Conservation (phyloP, 306 rosid species). For the Glycine latifolia region DNA sequence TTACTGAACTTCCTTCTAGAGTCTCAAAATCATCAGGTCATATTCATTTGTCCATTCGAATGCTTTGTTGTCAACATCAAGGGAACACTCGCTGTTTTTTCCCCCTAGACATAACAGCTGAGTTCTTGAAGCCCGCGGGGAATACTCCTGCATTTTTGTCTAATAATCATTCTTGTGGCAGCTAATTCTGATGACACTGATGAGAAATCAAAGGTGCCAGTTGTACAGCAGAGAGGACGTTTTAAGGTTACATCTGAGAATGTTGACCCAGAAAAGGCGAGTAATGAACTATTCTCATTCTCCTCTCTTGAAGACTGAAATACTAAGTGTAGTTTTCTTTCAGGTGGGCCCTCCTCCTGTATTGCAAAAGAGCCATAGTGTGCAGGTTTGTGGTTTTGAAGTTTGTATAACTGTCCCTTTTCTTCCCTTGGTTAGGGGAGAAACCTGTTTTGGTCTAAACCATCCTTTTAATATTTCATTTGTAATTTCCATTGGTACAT, state of each 20-base stretch:
- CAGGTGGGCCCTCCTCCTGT: constrained; percentile 75
- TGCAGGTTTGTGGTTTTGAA: constrained; percentile 83
- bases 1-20: constrained; percentile 66
- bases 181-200: constrained; percentile 71
- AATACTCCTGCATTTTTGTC: constrained; percentile 24
- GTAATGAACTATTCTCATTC: constrained; percentile 1
- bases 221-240: constrained; percentile 95
- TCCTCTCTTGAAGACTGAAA: constrained; percentile 35
- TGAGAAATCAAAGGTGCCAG: constrained; percentile 85
- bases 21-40: constrained; percentile 71
- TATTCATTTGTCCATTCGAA: constrained; percentile 17
- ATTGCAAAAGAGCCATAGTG: constrained; percentile 82
- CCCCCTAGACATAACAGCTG: neutral
- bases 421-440: constrained; percentile 2
- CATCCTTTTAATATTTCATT: constrained; percentile 1
- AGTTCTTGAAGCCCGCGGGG: constrained; percentile 25
- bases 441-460: constrained; percentile 11
- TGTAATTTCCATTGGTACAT: neutral
- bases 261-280: constrained; percentile 84
- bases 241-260: constrained; percentile 95
- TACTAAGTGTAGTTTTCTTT: constrained; percentile 47
- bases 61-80: constrained; percentile 39
- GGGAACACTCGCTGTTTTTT: constrained; percentile 6
- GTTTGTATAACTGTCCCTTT: constrained; percentile 47
- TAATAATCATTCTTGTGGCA: constrained; percentile 49